Base-by-base conservation (phyloP, 1,284 basidiomycete genomes). In the Phylloboletellus chloephorus region DNA sequence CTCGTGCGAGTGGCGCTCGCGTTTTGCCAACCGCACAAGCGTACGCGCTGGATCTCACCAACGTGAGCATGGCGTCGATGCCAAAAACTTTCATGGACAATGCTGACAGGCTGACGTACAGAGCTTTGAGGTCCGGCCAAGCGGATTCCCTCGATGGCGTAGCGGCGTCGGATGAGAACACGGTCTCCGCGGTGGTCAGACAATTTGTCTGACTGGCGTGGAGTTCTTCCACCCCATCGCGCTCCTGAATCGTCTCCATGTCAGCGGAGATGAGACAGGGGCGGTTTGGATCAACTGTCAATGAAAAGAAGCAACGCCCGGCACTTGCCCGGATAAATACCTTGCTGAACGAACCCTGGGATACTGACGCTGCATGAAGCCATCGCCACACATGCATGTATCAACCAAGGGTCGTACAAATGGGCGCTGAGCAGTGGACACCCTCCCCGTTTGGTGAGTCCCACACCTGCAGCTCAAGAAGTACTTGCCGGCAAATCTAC, bases 181-280 rank as follows among this genome's bases (percentile, higher is more conserved):
- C 37, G 29, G 30, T 38, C 33, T 38, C 26, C 42, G 21, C 24
- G 29, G 32, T 22, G 15, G 26, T 15, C 29, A 28, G 11, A 24
- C n/a, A 2, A 16, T 19, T 32, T 17, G 7, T 17, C 28, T 21
- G 16, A 17, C 15, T 17, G 29, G 29, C 29, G 29, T 30, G 15
- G 29, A 30, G 17, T 30, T 9, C 29, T 29, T 15, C n/a, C n/a
- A n/a, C n/a, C n/a, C n/a, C n/a, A n/a, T n/a, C n/a, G n/a, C n/a
- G n/a, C n/a, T n/a, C n/a, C n/a, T n/a, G n/a, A n/a, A n/a, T n/a
- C n/a, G n/a, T n/a, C n/a, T n/a, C 17, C 34, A 28, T 29, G 39
- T 43, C 31, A 31, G 37, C 54, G 56, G 58, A 61, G 38, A 56
- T 56, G 56, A 56, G 47, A 24, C 24, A 36, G 31, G 32, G 36